These are phyloP conservation scores for Nicotiana rustica DNA, from an alignment of 305 asterid species.

Conservation along the genomic window DNA sequence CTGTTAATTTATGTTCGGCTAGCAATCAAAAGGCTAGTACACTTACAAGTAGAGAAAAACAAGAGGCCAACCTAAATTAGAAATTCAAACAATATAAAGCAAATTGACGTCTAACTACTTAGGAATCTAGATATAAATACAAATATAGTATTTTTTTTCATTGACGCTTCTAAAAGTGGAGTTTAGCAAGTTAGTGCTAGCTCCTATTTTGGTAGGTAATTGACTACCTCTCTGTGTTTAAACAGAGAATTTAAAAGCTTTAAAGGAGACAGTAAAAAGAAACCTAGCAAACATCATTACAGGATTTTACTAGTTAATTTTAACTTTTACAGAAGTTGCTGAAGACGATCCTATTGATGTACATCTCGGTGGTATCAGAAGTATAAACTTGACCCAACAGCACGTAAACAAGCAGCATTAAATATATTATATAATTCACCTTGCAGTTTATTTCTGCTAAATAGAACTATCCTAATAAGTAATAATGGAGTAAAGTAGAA, in stretches of 20 bases:
- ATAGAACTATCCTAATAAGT: background rate
- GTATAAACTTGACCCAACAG: background rate
- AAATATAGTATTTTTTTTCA: background rate
- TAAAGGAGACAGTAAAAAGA: background rate
- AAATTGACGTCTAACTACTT: background rate
- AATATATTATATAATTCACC: background rate
- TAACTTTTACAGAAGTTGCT: background rate
- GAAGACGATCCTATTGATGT: background rate
- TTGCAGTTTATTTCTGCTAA: constrained; percentile 15
- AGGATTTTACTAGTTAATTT: background rate
- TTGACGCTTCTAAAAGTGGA: background rate
- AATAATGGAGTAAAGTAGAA: constrained; percentile 6
- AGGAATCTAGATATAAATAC: background rate
- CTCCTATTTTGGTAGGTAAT: constrained; percentile 17
- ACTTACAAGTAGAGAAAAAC: background rate
- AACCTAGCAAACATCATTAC: background rate
- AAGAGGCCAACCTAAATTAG: background rate
- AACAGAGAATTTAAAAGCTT: constrained; percentile 8
- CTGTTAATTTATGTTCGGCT: background rate
- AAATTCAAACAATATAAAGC: background rate
- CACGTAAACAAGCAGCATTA: background rate
- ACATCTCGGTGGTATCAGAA: background rate
- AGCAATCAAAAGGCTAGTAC: background rate
- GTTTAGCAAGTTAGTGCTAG: background rate
- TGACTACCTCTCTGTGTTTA: background rate